Evolutionary conservation across 164 flowering plant species (phyloP), one percentile per base, ranked within the genome.

Genomic region (Dillenia suffruticosa): DNA sequence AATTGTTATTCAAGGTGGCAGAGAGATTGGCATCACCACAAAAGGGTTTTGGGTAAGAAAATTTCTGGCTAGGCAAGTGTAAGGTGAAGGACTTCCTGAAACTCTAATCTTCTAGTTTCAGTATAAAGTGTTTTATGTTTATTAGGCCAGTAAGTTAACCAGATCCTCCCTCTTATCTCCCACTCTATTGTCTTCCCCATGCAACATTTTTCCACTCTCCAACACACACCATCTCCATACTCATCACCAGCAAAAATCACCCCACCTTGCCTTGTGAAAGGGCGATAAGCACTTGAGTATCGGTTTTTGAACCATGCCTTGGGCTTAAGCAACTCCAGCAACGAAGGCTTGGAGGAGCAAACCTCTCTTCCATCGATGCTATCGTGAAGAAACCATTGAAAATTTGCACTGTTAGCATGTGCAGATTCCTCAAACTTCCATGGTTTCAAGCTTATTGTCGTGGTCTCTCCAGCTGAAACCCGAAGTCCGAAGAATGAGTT

Each of bases 131-230:
- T 84, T 63, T 61, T 77, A 48, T 82, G 60, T 53, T 84, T 87
- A 68, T 90, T 93, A 32, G 97, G 97, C 97, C 94, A 90, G 70
- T 93, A 90, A 0, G 96, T 89, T 49, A 89, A 53, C 90, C 92
- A 87, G 71, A 90, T 77, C 73, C 78, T 63, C 15, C 97, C 97
- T 61, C 58, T 83, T 1, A 88, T 76, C 68, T 93, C 96, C 97
- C 94, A 93, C 65, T 87, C 88, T 85, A 85, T 79, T 0, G 69
- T 70, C 74, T 69, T 86, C 59, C 95, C 95, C n/a, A 76, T 58
- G 0, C 78, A 80, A 5, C 68, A 56, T 70, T 67, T 87, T 16
- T 83, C 89, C 64, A 93, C 62, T 72, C 81, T 93, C 97, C 98
- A 93, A 59, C 63, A 48, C 22, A 87, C 86, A 8, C 72, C 65